phyloP scores from a whole-genome alignment of 257 asterid genomes.

The Plantago major region DNA sequence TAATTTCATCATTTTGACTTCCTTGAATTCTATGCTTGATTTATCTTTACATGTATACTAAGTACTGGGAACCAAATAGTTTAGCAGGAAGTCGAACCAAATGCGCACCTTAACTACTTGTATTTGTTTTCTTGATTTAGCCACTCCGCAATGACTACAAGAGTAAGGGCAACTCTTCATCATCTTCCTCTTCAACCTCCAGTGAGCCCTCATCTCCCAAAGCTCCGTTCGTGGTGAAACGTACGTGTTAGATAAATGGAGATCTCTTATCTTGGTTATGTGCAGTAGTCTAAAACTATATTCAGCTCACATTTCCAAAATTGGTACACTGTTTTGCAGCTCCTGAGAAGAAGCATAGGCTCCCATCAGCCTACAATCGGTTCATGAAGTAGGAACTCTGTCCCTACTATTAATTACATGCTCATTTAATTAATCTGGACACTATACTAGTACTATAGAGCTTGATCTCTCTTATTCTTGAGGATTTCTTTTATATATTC shows the following conservation, averaged over 20 bases:
- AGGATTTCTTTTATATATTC: neutral
- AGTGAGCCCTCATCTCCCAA: slow-evolving; percentile 61
- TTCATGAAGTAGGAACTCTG: slow-evolving; percentile 80
- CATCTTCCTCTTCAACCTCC: slow-evolving; percentile 62
- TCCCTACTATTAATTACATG: neutral
- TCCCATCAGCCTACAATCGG: slow-evolving; percentile 97
- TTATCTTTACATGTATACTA: no score
- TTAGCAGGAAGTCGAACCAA: no score
- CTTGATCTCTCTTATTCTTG: neutral
- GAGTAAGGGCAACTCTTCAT: slow-evolving; percentile 50
- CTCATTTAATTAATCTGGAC: neutral
- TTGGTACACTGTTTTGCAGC: slow-evolving; percentile 40
- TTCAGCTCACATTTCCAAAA: neutral
- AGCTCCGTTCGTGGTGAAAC: slow-evolving; percentile 91
- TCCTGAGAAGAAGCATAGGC: slow-evolving; percentile 95
- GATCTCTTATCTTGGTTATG: neutral
- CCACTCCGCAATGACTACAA: slow-evolving; percentile 52
- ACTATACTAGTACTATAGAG: no score
- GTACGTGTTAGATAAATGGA: slow-evolving; percentile 27
- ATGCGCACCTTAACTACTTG: neutral
- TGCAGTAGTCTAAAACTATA: neutral
- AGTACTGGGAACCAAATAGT: no score
- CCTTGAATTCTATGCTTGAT: no score
- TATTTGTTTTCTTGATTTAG: slow-evolving; percentile 21
- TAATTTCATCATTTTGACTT: no score